Conservation (phyloP, 306 rosid species). For the Quercus dentata region DNA sequence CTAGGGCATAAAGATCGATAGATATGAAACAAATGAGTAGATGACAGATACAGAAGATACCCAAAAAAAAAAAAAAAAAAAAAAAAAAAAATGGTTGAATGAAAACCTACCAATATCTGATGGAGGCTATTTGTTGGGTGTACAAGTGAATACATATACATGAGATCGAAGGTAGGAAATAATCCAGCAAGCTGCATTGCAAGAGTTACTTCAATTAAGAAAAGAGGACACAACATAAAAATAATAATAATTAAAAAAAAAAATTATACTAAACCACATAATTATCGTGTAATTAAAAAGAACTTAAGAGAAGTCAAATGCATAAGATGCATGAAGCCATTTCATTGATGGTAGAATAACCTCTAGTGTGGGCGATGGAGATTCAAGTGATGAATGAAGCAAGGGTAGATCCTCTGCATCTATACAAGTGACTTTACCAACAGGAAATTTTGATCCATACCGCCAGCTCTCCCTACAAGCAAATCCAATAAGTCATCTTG, state of each 20-base stretch:
- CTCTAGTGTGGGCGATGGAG: constrained; percentile 77
- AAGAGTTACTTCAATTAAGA: constrained; percentile 26
- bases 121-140: constrained; percentile 54
- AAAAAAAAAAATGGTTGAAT: constrained; percentile 2
- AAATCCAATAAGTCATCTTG: constrained; percentile 28
- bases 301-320: background rate
- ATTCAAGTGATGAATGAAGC: constrained; percentile 71
- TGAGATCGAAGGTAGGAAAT: constrained; percentile 78
- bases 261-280: constrained; percentile 5
- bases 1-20: background rate
- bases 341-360: constrained; percentile 33
- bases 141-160: constrained; percentile 69
- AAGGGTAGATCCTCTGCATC: constrained; percentile 60
- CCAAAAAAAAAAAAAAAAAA: background rate
- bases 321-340: constrained; percentile 13
- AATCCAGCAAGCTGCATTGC: constrained; percentile 77
- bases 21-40: background rate
- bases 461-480: constrained; percentile 94
- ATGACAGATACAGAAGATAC: constrained; percentile 4
- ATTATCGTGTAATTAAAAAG: background rate
- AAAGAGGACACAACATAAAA: constrained; percentile 8
- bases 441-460: constrained; percentile 78
- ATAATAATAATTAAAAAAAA: background rate
- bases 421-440: constrained; percentile 88
- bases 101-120: constrained; percentile 60